Percentiles rank a stretch among this genome's conserved stretches.
phyloP scores from a whole-genome alignment of 1,284 basidiomycete species.

The Austroboletus sp. region DNA sequence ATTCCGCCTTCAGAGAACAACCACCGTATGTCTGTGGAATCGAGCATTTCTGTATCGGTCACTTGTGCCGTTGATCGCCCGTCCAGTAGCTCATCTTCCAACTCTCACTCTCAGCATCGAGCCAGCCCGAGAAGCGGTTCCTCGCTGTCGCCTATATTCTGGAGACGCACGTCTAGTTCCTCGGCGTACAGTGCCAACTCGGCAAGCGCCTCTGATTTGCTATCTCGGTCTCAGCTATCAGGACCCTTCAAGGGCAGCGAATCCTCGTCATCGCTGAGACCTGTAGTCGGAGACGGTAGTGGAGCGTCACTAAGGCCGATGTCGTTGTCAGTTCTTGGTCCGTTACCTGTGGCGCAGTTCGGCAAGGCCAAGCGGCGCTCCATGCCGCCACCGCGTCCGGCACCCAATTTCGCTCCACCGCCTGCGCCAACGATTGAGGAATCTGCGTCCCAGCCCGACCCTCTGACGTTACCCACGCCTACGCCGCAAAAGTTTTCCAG shows the following conservation, averaged over 20 bases:
- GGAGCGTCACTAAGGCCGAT: conserved; percentile 16
- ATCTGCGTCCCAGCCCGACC: conserved; percentile 22
- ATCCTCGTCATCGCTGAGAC: conserved; percentile 8
- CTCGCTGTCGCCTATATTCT: conserved; percentile 46
- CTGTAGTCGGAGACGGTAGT: conserved; percentile 4
- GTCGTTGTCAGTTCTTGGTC: conserved; percentile 15
- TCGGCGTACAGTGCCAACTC: conserved; percentile 49
- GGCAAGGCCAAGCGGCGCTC: conserved; percentile 47
- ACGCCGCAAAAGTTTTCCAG: conserved; percentile 41
- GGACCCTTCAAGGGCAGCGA: conserved; percentile 5
- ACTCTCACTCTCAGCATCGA: conserved; percentile 29
- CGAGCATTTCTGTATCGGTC: conserved; percentile 31
- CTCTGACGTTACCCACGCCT: conserved; percentile 40
- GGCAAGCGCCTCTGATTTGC: conserved; percentile 44
- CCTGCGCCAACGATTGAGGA: conserved; percentile 47
- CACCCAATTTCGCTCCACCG: conserved; percentile 61
- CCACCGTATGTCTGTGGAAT: conserved; percentile 18
- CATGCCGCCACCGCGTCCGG: conserved; percentile 62
- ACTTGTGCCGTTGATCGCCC: conserved; percentile 35
- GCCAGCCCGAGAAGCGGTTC: conserved; percentile 44
- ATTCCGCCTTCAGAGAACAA: conserved; percentile 31
- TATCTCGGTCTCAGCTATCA: conserved; percentile 23
- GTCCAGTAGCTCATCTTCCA: conserved; percentile 42
- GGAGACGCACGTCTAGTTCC: conserved; percentile 53
- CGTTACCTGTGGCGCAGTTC: conserved; percentile 10